A percentile compares a stretch with the other conserved stretches of the same genome.
Evolutionary conservation across 2,329 filamentous ascomycete species (phyloP).

Genomic region (Dactylellina drechsleri): DNA sequence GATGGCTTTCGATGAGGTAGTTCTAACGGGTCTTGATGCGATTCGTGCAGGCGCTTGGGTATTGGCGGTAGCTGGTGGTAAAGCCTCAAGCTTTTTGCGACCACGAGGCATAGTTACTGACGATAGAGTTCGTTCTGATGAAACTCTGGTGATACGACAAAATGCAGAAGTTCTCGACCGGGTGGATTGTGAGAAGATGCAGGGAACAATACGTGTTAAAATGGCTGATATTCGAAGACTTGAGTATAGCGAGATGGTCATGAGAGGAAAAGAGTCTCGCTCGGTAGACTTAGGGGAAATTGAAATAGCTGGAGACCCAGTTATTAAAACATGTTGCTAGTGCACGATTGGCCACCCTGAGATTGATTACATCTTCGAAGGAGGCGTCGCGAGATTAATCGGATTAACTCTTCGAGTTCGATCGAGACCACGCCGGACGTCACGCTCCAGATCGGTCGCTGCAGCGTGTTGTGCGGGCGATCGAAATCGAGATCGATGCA

Average conservation of each 20-base stretch:
- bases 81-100: background rate
- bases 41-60: background rate
- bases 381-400: background rate
- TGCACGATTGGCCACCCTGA: no score
- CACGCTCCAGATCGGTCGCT: slow-evolving; percentile 5
- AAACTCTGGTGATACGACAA: background rate
- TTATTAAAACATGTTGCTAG: no score
- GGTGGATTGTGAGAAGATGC: no score
- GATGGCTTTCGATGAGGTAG: slow-evolving; percentile 15
- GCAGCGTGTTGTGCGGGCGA: slow-evolving; percentile 16
- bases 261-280: no score
- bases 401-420: background rate
- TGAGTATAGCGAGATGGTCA: no score
- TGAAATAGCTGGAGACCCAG: no score
- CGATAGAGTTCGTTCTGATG: background rate
- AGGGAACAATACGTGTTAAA: no score
- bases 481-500: slow-evolving; percentile 39
- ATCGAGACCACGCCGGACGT: slow-evolving; percentile 5
- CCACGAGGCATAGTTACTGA: slow-evolving; percentile 22
- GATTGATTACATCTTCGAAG: no score
- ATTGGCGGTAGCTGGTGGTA: background rate
- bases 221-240: no score
- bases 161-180: background rate
- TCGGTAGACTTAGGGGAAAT: no score
- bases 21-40: slow-evolving; percentile 1